Evolutionary conservation across 345 rosid genomes (phyloP), one percentile per base, ranked within the genome.

Genomic region (Eucalyptus cladocalyx): DNA sequence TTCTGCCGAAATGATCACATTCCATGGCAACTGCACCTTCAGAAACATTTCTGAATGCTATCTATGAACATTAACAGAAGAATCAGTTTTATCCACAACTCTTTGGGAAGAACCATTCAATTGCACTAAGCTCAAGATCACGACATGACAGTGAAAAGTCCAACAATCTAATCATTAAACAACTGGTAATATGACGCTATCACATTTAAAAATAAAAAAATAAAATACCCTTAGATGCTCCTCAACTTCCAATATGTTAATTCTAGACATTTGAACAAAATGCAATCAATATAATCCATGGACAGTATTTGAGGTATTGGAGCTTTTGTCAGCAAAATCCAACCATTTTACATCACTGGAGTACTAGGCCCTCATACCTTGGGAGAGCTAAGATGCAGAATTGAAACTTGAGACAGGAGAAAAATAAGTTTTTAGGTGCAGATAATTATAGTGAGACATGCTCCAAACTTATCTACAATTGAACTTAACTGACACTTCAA

Each of bases 21-120:
- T 96, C 99, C 98, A 97, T 2, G 96, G 94, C 90, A 96, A 37
- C 93, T 93, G 88, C 48, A 95, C 97, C 91, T 97, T 93, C 89
- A 98, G 96, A 90, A 91, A 96, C 99, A 96, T 97, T 45, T 51
- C 90, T 45, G 17, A 87, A 60, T 62, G 76, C 87, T 91, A 76
- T 76, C 85, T 40, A 40, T 40, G 47, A 76, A 12, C 47, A 76
- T 76, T 40, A 76, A 76, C 85, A 40, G 47, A 76, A 2, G 47
- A 4, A 76, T 76, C 85, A 76, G 85, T 76, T 76, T 76, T 40
- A 37, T 40, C 83, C 47, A 23, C 47, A 37, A 37, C 83, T 76
- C 42, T 37, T 76, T 21, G 14, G 83, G 47, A 76, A 76, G 15
- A 76, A 24, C 45, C 47, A 76, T 37, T 37, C 3, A 1, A 76